phyloP scores from a whole-genome alignment of 495 filamentous ascomycete species.

The Aspergillus coremiiformis region DNA sequence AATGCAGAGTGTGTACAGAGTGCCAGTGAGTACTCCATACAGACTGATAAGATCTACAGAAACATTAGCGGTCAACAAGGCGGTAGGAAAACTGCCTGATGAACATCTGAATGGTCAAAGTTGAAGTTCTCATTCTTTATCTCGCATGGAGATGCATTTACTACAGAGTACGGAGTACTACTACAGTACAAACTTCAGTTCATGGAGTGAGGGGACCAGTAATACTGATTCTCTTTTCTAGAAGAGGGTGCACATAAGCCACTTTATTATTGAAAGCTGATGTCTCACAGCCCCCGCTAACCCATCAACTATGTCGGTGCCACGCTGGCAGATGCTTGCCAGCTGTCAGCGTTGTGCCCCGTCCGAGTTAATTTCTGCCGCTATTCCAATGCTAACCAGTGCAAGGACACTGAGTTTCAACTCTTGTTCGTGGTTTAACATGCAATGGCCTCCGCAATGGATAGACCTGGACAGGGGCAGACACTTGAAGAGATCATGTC shows the following conservation, averaged over 20 bases:
- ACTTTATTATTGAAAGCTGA: not conserved
- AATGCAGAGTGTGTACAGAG: not conserved
- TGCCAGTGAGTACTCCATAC: not conserved
- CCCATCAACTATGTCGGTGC: constrained; percentile 5
- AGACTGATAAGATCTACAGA: not conserved
- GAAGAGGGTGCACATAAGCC: too few relatives aligned
- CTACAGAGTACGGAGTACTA: not conserved
- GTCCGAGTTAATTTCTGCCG: constrained; percentile 12
- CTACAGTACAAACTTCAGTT: not conserved
- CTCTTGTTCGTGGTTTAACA: constrained; percentile 6
- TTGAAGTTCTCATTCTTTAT: not conserved
- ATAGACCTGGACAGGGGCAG: constrained; percentile 11
- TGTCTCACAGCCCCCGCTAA: not conserved
- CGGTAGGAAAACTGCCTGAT: constrained; percentile 7
- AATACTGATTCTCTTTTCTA: constrained; percentile 2
- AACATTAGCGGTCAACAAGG: not conserved
- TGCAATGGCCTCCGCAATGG: constrained; percentile 2
- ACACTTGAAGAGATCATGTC: not conserved
- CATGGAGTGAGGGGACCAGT: not conserved
- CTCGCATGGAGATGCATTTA: not conserved
- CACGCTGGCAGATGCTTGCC: constrained; percentile 22
- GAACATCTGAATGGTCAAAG: not conserved
- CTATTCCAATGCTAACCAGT: constrained; percentile 13
- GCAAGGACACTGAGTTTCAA: constrained; percentile 12
- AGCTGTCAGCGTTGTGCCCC: constrained; percentile 18